Evolutionary conservation across 148 eudicot genomes (phyloP), one percentile per base, ranked within the genome.

Genomic region (Chenopodium formosanum): DNA sequence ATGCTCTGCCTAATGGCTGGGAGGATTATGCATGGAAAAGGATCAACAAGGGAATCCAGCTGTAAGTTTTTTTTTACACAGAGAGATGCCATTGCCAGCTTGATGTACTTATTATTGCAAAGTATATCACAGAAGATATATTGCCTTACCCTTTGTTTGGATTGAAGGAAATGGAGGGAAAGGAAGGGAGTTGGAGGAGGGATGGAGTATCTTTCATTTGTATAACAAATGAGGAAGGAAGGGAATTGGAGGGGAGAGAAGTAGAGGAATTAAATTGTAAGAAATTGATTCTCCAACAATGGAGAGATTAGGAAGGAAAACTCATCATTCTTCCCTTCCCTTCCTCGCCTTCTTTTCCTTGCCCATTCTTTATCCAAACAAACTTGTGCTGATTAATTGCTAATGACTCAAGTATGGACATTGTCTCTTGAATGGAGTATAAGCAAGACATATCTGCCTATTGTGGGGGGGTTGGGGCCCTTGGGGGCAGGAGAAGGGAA

Each of bases 1-100:
- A 96, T 88, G 90, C 94, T 83, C 86, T 94, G 83, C 99, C 98
- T 68, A 89, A 89, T 86, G 99, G 99, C 73, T 96, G 99, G 99
- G 87, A 89, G 87, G 93, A 96, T 31, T 94, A 94, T 88, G 98
- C 99, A 22, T 96, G 99, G 99, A 86, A 78, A 83, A 91, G 99
- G 88, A 92, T 96, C 77, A 96, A 96, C 80, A 96, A 96, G 83
- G 99, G 99, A 80, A 84, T 92, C 74, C 89, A 85, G 67, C 86
- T 96, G 99, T 96, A 91, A 96, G 98, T 91, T 56, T 63, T 83
- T 1, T 32, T 62, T 72, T 83, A 69, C 56, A 58, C 75, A 47
- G 34, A 23, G 13, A 19, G 17, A 56, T 31, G 32, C 32, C 32
- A 31, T 31, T 31, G 32, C 32, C 68, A n/a, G 4, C 44, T n/a